Base-by-base conservation (phyloP, 2,329 filamentous ascomycete genomes). In the Aureobasidium leucospermi region DNA sequence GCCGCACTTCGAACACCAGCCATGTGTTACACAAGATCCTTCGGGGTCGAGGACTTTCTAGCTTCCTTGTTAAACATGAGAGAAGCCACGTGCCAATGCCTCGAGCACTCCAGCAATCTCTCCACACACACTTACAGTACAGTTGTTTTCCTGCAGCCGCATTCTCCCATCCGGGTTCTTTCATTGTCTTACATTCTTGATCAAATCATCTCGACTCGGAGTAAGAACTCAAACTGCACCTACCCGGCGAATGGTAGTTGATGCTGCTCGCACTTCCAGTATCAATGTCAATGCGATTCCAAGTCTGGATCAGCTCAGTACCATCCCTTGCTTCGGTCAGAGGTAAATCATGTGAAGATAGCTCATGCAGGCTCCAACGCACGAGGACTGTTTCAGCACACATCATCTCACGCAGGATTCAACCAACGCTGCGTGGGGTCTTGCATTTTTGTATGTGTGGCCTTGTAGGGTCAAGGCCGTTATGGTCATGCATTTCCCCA, bases 121-220 rank as follows among this genome's bases (percentile, higher is more conserved):
- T 55, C 39, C 11, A 45, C 46, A 34, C 39, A 55, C 39, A 43
- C 38, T 13, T 23, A 53, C 15, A 19, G 39, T 38, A 19, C 38
- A 16, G 38, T 43, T 19, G 39, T 42, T 28, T 38, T 28, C 41
- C 52, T 56, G 52, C 52, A 56, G 52, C 52, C 41, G 31, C 41
- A 56, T 38, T 34, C 52, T 56, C 39, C 41, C 38, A 56, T 56
- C 41, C 41, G 15, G 52, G 51, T 55, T 32, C 19, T 16, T 34
- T 43, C 15, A 41, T 47, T 32, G 42, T 47, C 55, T 58, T 58
- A 58, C 55, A 58, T 58, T 58, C 55, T 58, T 58, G 55, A 39
- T 23, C 32, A n/a, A 46, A 10, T 31, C 49, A 31, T 53, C 23
- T 42, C 19, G 38, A 32, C 29, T 43, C 34, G 3, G 11, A 55